Percentiles rank a stretch among this genome's conserved stretches.
Evolutionary conservation across 1,284 basidiomycete genomes (phyloP).

Genomic region (Leccinum griseonigrum): DNA sequence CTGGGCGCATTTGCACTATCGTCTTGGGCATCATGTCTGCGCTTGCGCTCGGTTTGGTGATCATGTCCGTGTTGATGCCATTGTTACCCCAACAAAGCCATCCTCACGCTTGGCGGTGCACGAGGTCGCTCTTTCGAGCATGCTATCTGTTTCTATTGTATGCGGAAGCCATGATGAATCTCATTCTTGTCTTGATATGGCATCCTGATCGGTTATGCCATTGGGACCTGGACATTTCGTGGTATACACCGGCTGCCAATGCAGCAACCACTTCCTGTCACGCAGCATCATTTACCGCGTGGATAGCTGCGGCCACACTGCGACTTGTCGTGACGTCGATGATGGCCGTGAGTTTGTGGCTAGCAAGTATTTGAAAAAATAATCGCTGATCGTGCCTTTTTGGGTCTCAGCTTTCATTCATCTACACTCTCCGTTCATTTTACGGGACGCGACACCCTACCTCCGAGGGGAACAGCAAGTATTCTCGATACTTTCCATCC

Average conservation of each 20-base stretch:
- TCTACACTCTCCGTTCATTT: constrained; percentile 23
- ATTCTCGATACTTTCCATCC: constrained; percentile 20
- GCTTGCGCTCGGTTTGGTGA: constrained; percentile 54
- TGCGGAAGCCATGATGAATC: constrained; percentile 50
- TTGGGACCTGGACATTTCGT: constrained; percentile 63
- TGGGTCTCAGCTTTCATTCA: constrained; percentile 37
- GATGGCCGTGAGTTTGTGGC: constrained; percentile 44
- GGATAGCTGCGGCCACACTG: constrained; percentile 49
- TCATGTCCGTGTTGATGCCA: constrained; percentile 41
- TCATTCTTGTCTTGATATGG: constrained; percentile 48
- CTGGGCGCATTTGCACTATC: constrained; percentile 45
- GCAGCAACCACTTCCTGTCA: constrained; percentile 30
- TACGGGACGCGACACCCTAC: constrained; percentile 17
- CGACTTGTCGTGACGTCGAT: constrained; percentile 51
- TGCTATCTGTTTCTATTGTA: constrained; percentile 48
- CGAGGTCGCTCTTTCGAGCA: constrained; percentile 36
- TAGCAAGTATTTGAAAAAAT: background rate
- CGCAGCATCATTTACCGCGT: constrained; percentile 45
- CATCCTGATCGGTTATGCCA: constrained; percentile 48
- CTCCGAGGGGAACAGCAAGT: constrained; percentile 9
- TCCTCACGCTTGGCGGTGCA: constrained; percentile 12
- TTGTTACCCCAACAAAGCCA: constrained; percentile 34
- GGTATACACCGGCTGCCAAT: constrained; percentile 40
- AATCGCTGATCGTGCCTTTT: constrained; percentile 8
- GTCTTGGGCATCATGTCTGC: constrained; percentile 60